These are phyloP conservation scores for Cylindrotheca fusiformis DNA, from an alignment of 108 stramenopile genomes.

Conservation along the genomic window DNA sequence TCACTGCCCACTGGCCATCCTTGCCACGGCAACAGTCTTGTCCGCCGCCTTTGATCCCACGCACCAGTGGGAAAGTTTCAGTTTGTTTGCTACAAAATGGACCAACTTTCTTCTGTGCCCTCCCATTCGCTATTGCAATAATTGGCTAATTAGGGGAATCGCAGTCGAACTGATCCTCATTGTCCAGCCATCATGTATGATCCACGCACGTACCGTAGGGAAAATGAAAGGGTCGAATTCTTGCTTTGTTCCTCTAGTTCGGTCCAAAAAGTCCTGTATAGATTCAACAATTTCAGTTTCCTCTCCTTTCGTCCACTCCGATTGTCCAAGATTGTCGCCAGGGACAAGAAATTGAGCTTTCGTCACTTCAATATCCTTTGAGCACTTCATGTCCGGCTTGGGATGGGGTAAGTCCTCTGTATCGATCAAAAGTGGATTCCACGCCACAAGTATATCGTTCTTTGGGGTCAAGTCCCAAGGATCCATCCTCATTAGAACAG, in stretches of 20 bases:
- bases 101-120: constrained; percentile 59
- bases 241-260: constrained; percentile 1
- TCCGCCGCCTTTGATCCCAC: constrained; percentile 55
- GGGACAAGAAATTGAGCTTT: constrained; percentile 35
- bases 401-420: constrained; percentile 2
- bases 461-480: constrained; percentile 71
- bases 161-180: background rate
- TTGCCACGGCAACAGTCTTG: constrained; percentile 61
- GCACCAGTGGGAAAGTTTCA: constrained; percentile 58
- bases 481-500: constrained; percentile 61
- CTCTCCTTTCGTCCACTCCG: constrained; percentile 58
- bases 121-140: constrained; percentile 36
- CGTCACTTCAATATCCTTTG: constrained; percentile 44
- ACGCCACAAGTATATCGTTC: constrained; percentile 52
- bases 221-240: constrained; percentile 18
- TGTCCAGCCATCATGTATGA: constrained; percentile 28
- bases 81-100: constrained; percentile 56
- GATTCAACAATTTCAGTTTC: constrained; percentile 36
- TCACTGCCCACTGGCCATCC: no score
- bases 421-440: background rate
- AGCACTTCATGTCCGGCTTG: constrained; percentile 25
- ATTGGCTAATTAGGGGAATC: no score
- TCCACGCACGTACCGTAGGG: constrained; percentile 13
- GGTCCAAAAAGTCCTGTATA: constrained; percentile 38
- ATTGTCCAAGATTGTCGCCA: background rate